Evolutionary conservation across 768 basidiomycete genomes (phyloP), one percentile per base, ranked within the genome.

Genomic region (Boletus fagicola): DNA sequence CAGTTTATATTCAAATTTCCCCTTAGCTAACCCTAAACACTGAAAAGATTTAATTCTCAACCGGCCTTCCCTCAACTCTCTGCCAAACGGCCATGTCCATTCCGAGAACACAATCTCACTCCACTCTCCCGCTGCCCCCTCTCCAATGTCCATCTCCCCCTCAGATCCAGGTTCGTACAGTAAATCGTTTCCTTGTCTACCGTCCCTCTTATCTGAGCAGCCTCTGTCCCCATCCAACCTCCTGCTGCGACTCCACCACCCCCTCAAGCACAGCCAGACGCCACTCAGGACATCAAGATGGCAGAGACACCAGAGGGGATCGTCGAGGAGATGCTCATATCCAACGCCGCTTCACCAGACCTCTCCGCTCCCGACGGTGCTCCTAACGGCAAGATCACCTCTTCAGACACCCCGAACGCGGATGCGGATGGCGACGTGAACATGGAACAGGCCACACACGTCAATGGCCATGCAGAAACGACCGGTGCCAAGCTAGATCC

Each of bases 71-170:
- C 70, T 63, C 58, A 63, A 72, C 59, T 77, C 78, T 63, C 81
- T 84, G 65, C 80, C 82, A 61, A 86, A 88, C 76, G 84, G 84
- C 67, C 83, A 87, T 78, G 85, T 78, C 65, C 83, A 81, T 55
- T 80, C 83, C 67, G 85, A 87, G 54, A 73, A 78, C 51, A 70
- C 83, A 65, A 83, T 80, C 66, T 65, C 75, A 61, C 77, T 78
- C 61, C 65, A 69, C 55, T 57, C 71, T 36, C 72, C 75, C 59
- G 72, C 71, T 49, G 53, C 50, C 20, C 48, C 43, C 7, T 62
- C 56, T 77, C 53, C 74, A 73, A 53, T 75, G 76, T 60, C 77
- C 77, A n/a, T 77, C 79, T 69, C 66, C 74, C 62, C 81, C 0
- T 62, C 73, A 30, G 82, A 86, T 71, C 76, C 82, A 69, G 75